Percentiles rank a stretch among this genome's conserved stretches.
Conservation (phyloP, 2,329 filamentous ascomycete genomes). For the Scopulariopsis brevicaulis region DNA sequence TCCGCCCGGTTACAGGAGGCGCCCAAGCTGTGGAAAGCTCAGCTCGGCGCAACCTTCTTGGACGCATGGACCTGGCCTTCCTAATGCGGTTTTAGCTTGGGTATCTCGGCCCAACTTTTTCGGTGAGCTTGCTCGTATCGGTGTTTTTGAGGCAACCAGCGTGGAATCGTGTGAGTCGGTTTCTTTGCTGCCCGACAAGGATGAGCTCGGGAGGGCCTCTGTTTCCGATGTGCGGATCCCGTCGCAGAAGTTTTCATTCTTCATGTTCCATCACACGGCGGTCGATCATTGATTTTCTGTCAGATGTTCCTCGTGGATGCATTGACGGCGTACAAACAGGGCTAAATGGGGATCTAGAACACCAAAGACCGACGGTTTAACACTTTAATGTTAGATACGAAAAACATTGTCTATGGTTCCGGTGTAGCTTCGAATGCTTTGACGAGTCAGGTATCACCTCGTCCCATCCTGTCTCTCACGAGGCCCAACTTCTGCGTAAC, state of each 20-base stretch:
- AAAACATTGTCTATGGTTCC: no score
- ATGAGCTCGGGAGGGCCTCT: not conserved
- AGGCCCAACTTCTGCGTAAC: not conserved
- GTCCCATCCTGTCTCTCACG: not conserved
- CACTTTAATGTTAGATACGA: not conserved
- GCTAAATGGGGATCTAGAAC: not conserved
- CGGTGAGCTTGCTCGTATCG: no score
- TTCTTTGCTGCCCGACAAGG: not conserved
- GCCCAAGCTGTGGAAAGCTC: not conserved
- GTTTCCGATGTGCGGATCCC: not conserved
- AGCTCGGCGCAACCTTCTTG: not conserved
- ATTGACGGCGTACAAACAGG: not conserved
- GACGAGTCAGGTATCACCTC: not conserved
- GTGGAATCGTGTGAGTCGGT: not conserved
- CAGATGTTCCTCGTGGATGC: not conserved
- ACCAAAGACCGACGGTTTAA: not conserved
- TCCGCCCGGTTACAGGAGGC: not conserved
- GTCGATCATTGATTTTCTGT: no score
- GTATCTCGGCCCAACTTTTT: no score
- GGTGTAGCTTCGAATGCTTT: not conserved
- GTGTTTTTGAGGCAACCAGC: no score
- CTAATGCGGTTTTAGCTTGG: no score
- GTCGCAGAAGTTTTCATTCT: not conserved
- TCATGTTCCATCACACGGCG: not conserved
- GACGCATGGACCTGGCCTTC: no score